Evolutionary conservation across 345 rosid genomes (phyloP), one percentile per base, ranked within the genome.

Genomic region (Psidium friedrichsthalianum): DNA sequence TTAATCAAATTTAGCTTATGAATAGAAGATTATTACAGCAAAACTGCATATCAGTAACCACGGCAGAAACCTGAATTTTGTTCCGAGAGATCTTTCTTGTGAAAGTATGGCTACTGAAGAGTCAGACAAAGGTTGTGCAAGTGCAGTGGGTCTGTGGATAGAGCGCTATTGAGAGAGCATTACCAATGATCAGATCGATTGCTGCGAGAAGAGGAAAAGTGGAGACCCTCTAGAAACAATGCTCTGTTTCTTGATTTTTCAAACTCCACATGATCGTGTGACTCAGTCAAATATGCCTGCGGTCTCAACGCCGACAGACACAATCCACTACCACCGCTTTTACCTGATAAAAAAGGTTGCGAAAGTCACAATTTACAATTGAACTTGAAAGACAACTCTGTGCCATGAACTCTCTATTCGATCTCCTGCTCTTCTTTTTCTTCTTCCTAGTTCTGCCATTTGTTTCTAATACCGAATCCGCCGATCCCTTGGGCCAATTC

Each of bases 401-500:
- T 69, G 20, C 11, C 24, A 64, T 64, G 78, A 64, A 6, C 36
- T 64, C 78, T 64, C 24, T 32, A 32, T 8, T 64, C 44, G 18
- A 32, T 32, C 78, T 64, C 78, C 51, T 15, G 29, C 47, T 1
- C 56, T 59, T 93, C 54, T 85, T 49, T 2, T 49, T 89, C 64
- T 32, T 92, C 74, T 78, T 90, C 51, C 80, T 87, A 29, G 81
- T 90, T 74, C 53, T 91, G 22, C 40, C 51, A 84, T 69, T 52
- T 42, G 27, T 86, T 59, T 89, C 87, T 89, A 82, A 13, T 32
- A 93, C 89, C 54, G 89, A 92, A 21, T 44, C 84, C 2, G 20
- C 81, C 9, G 94, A 93, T 82, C 93, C 95, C 83, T 49, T 93
- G 36, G 93, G 95, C 80, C 78, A 95, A 4, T 90, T 86, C 84